phyloP scores from a whole-genome alignment of 129 eudicot species.

The Mikania micrantha region DNA sequence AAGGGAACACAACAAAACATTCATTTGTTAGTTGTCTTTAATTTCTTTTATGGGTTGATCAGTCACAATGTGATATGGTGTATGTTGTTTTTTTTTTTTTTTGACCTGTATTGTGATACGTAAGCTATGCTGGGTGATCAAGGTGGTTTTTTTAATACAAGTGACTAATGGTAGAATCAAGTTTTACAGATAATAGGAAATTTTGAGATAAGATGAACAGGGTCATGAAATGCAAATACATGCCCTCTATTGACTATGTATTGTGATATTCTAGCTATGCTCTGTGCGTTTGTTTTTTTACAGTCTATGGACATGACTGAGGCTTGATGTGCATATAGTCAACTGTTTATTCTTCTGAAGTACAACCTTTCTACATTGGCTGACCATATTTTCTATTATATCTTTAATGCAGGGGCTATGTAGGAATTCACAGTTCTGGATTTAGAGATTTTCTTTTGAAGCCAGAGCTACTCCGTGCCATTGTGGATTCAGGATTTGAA shows the following conservation, averaged over 20 bases:
- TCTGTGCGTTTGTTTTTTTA: not conserved
- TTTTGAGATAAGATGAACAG: not conserved
- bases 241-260: not conserved
- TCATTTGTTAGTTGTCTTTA: no score
- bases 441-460: slow-evolving; percentile 96
- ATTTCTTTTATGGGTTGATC: no score
- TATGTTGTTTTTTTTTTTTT: no score
- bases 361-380: not conserved
- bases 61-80: no score
- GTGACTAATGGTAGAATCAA: not conserved
- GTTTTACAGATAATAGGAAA: not conserved
- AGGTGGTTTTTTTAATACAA: not conserved
- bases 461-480: slow-evolving; percentile 96
- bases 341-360: not conserved
- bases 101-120: not conserved
- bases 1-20: no score
- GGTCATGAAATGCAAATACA: not conserved
- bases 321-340: not conserved
- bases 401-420: slow-evolving; percentile 64
- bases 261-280: not conserved
- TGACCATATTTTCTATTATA: not conserved
- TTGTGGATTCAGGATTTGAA: slow-evolving; percentile 97
- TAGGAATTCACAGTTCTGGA: slow-evolving; percentile 97
- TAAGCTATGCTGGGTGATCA: not conserved
- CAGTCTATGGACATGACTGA: not conserved